A percentile compares a stretch with the other conserved stretches of the same genome.
These are phyloP conservation scores for Aspergillus cejpii DNA, from an alignment of 2,329 filamentous ascomycete species.

Conservation along the genomic window DNA sequence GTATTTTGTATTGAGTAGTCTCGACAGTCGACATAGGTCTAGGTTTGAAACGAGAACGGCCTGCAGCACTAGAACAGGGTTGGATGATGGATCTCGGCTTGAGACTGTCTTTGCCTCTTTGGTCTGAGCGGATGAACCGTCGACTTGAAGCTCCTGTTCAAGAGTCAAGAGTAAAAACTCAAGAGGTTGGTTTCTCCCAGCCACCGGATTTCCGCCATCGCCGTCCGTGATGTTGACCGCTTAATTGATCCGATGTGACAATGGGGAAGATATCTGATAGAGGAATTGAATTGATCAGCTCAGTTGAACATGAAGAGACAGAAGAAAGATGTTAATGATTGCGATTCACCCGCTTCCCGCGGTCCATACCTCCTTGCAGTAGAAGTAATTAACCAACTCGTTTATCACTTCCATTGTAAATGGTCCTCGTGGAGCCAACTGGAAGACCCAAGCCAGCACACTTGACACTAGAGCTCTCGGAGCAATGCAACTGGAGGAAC, in stretches of 20 bases:
- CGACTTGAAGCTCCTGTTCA: too few species aligned
- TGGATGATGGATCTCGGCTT: conserved; percentile 6
- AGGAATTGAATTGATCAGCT: neutral
- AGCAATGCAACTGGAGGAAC: conserved; percentile 1
- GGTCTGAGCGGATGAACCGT: too few species aligned
- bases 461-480: neutral
- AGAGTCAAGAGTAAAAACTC: too few species aligned
- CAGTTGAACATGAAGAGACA: neutral
- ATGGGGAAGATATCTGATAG: neutral
- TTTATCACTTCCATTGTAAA: neutral
- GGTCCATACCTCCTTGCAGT: neutral
- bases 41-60: neutral
- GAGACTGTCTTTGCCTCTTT: conserved; percentile 1
- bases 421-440: neutral
- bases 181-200: too few species aligned
- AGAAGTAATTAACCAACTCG: neutral
- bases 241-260: too few species aligned
- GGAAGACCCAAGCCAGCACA: neutral
- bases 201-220: too few species aligned
- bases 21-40: too few species aligned
- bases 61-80: neutral
- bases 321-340: neutral
- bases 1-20: too few species aligned
- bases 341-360: neutral
- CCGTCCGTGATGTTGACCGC: too few species aligned